Conservation (phyloP, 129 eudicot species). For the Silybum marianum region DNA sequence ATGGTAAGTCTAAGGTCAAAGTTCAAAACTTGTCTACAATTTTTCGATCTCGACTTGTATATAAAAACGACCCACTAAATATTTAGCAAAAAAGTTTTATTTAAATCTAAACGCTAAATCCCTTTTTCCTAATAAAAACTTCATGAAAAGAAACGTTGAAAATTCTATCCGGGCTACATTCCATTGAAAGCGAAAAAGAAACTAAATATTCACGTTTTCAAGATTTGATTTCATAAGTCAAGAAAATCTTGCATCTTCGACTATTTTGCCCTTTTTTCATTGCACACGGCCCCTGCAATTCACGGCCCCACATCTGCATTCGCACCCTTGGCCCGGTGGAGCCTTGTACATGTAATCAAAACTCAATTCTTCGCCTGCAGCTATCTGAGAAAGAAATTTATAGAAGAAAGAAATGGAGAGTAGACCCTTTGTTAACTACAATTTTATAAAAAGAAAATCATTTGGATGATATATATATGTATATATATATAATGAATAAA, state of each 20-base stretch:
- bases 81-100: slow-evolving; percentile 19
- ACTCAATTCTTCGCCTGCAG: slow-evolving; percentile 76
- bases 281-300: slow-evolving; percentile 76
- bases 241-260: slow-evolving; percentile 3
- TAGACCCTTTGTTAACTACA: not conserved
- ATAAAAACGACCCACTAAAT: slow-evolving; percentile 17
- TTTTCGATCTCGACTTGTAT: slow-evolving; percentile 14
- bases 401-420: not conserved
- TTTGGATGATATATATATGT: not conserved
- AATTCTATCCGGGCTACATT: slow-evolving; percentile 19
- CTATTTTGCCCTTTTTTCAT: slow-evolving; percentile 10
- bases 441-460: not conserved
- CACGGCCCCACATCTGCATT: slow-evolving; percentile 75
- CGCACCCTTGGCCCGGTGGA: slow-evolving; percentile 59
- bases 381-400: slow-evolving; percentile 48
- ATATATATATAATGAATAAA: slow-evolving; percentile 3
- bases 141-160: slow-evolving; percentile 5
- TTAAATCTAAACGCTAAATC: slow-evolving; percentile 30
- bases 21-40: slow-evolving; percentile 13
- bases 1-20: slow-evolving; percentile 23
- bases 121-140: slow-evolving; percentile 28
- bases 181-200: slow-evolving; percentile 14
- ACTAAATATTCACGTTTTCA: slow-evolving; percentile 26
- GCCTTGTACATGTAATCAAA: slow-evolving; percentile 68
- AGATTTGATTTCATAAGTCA: slow-evolving; percentile 7